phyloP scores from a whole-genome alignment of 345 rosid genomes.

The Acer yangbiense region DNA sequence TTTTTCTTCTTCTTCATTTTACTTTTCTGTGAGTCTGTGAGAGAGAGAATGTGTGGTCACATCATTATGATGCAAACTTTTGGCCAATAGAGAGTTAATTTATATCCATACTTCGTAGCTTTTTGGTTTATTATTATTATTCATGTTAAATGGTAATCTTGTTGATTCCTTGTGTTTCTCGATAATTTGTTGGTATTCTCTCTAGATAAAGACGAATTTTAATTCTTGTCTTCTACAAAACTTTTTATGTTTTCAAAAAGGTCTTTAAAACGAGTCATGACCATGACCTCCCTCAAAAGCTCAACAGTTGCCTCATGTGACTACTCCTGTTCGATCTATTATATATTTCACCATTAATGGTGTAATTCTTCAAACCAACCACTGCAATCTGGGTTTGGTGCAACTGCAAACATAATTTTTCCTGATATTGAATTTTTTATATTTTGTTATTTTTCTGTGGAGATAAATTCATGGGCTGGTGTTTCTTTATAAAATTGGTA shows the following conservation, averaged over 20 bases:
- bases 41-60: constrained; percentile 3
- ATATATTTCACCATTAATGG: neutral
- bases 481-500: neutral
- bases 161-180: neutral
- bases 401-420: too few relatives aligned
- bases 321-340: neutral
- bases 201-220: neutral
- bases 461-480: neutral
- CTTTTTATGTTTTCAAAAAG: neutral
- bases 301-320: neutral
- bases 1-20: neutral
- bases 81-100: neutral
- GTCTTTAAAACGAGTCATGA: neutral
- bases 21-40: neutral
- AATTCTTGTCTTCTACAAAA: neutral
- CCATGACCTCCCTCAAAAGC: neutral
- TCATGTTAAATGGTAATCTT: neutral
- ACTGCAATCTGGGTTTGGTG: neutral
- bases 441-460: too few relatives aligned
- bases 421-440: too few relatives aligned
- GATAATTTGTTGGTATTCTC: neutral
- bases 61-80: too few relatives aligned
- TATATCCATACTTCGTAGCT: neutral
- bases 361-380: neutral
- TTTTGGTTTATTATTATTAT: neutral